Percentiles rank a stretch among this genome's conserved stretches.
Conservation (phyloP, 352 stramenopile genomes). For the Hyaloperonospora arabidopsidis region DNA sequence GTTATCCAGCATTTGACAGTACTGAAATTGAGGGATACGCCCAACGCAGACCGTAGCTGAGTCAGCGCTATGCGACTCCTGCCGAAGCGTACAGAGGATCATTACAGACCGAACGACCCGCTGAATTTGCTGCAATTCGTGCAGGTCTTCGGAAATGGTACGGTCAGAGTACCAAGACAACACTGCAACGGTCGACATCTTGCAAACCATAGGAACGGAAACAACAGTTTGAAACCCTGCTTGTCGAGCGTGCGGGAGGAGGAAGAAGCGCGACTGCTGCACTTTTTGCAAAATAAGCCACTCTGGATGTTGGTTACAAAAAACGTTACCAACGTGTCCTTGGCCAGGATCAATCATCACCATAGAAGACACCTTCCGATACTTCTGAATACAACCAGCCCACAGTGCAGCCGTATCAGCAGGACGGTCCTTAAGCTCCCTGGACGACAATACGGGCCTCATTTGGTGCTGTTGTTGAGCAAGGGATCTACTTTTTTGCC, state of each 20-base stretch:
- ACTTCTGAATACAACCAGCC: conserved; percentile 57
- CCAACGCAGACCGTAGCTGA: conserved; percentile 17
- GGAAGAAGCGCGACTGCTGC: conserved; percentile 64
- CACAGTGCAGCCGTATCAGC: conserved; percentile 27
- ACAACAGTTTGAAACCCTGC: conserved; percentile 60
- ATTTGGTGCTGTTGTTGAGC: conserved; percentile 7
- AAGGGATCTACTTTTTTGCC: conserved; percentile 40
- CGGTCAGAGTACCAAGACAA: conserved; percentile 74
- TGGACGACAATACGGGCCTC: conserved; percentile 16
- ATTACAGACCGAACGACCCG: conserved; percentile 59
- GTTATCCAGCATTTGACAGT: conserved; percentile 67
- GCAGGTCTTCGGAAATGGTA: conserved; percentile 39
- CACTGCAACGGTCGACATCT: conserved; percentile 71
- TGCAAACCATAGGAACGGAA: conserved; percentile 75
- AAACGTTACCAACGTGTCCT: conserved; percentile 64
- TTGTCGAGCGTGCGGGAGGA: conserved; percentile 56
- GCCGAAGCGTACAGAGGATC: conserved; percentile 48
- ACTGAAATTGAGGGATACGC: conserved; percentile 64
- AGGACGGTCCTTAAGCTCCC: conserved; percentile 16
- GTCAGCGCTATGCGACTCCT: conserved; percentile 37
- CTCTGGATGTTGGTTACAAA: conserved; percentile 60
- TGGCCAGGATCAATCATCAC: conserved; percentile 76
- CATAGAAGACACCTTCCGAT: conserved; percentile 57
- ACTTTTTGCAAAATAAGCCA: conserved; percentile 47
- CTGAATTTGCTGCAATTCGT: conserved; percentile 66